Conservation (phyloP, 2,329 filamentous ascomycete genomes). For the Colletotrichum orbiculare region DNA sequence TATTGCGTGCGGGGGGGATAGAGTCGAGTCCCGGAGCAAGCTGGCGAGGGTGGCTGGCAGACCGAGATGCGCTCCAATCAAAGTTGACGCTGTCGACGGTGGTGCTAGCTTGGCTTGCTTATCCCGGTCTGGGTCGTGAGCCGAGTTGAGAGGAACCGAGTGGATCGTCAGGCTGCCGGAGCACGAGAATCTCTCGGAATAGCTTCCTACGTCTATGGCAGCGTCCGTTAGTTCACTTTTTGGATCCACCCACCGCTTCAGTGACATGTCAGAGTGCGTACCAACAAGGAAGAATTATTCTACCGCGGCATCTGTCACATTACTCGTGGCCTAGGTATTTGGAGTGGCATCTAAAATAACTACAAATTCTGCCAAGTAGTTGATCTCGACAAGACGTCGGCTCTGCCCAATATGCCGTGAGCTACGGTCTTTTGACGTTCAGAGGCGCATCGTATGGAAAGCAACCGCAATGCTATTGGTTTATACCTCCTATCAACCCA, state of each 20-base stretch:
- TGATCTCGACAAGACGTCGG: too few relatives aligned
- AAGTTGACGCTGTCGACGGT: neutral
- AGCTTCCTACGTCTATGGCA: neutral
- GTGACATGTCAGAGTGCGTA: too few relatives aligned
- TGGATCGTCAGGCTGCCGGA: neutral
- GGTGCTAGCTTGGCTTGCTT: constrained; percentile 7
- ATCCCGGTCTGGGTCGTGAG: neutral
- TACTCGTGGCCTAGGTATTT: neutral
- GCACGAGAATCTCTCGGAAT: neutral
- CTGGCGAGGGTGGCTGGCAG: neutral
- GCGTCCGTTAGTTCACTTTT: neutral
- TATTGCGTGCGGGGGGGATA: constrained; percentile 26
- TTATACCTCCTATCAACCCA: neutral
- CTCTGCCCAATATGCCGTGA: too few relatives aligned
- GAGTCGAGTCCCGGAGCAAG: constrained; percentile 13
- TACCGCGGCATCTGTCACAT: too few relatives aligned
- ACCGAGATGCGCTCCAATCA: constrained; percentile 30
- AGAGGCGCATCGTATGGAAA: too few relatives aligned
- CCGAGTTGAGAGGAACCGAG: neutral
- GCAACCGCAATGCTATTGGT: too few relatives aligned
- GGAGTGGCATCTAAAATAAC: too few relatives aligned
- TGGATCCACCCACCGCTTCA: too few relatives aligned
- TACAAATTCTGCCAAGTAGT: too few relatives aligned
- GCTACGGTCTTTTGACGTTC: too few relatives aligned
- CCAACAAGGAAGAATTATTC: too few relatives aligned